Evolutionary conservation across 1,139 yeast species (phyloP).

Genomic region (Candida anutae): DNA sequence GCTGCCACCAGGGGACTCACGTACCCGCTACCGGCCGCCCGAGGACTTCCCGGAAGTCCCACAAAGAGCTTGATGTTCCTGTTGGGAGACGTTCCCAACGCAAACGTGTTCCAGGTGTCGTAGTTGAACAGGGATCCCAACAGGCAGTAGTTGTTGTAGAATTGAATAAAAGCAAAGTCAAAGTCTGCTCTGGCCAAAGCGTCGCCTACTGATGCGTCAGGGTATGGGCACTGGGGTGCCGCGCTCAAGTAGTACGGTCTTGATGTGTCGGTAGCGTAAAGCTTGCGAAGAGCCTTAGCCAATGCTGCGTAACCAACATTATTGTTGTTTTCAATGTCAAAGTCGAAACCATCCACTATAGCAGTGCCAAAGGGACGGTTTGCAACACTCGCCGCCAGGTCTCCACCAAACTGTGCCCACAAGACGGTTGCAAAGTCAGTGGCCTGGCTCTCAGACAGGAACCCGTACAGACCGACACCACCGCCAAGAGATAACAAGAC

Average conservation of each 20-base stretch:
- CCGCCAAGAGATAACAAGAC: slow-evolving; percentile 85
- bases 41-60: slow-evolving; percentile 65
- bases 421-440: slow-evolving; percentile 61
- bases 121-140: slow-evolving; percentile 62
- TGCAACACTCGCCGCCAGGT: slow-evolving; percentile 20
- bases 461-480: slow-evolving; percentile 73
- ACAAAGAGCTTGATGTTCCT: slow-evolving; percentile 53
- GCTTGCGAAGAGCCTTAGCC: slow-evolving; percentile 50
- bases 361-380: slow-evolving; percentile 67
- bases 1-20: slow-evolving; percentile 13
- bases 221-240: slow-evolving; percentile 93
- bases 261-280: slow-evolving; percentile 45
- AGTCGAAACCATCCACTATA: slow-evolving; percentile 39
- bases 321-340: slow-evolving; percentile 37
- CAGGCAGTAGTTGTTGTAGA: slow-evolving; percentile 84
- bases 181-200: slow-evolving; percentile 52
- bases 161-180: slow-evolving; percentile 87
- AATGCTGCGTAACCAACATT: slow-evolving; percentile 55
- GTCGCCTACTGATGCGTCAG: slow-evolving; percentile 78
- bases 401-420: slow-evolving; percentile 84
- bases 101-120: slow-evolving; percentile 76
- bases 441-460: slow-evolving; percentile 53
- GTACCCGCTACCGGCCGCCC: slow-evolving; percentile 68
- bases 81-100: slow-evolving; percentile 58
- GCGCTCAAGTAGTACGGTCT: slow-evolving; percentile 75